Evolutionary conservation across 257 asterid genomes (phyloP).

Genomic region (Thymus quinquecostatus): DNA sequence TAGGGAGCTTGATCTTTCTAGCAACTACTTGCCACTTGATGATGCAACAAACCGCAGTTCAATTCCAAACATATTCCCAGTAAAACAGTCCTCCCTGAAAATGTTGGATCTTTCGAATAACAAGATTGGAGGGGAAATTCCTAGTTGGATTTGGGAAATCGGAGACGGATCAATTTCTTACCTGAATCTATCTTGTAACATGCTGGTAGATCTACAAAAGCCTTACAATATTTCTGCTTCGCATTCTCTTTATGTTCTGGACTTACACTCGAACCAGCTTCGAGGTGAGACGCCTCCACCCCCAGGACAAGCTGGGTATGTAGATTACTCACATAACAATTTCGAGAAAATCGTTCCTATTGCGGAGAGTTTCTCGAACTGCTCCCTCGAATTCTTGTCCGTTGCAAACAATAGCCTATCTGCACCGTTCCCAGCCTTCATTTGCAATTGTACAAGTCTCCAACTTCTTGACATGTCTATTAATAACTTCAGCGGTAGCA

Average conservation of each 20-base stretch:
- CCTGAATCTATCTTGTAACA: slow-evolving; percentile 41
- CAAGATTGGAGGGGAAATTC: slow-evolving; percentile 36
- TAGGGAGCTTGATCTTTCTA: slow-evolving; percentile 37
- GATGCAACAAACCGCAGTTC: background rate
- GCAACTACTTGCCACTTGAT: slow-evolving; percentile 8
- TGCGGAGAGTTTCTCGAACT: background rate
- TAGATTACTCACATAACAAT: background rate
- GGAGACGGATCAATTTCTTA: background rate
- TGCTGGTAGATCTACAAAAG: slow-evolving; percentile 28
- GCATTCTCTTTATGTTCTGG: no score
- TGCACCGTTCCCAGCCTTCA: background rate
- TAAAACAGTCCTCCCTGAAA: background rate
- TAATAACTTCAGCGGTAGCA: background rate
- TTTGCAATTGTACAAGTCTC: background rate
- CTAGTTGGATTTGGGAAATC: slow-evolving; percentile 50
- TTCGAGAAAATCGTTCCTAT: background rate
- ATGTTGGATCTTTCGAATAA: slow-evolving; percentile 48
- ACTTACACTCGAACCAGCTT: no score
- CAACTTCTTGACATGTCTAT: background rate
- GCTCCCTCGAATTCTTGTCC: background rate
- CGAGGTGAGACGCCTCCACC: no score
- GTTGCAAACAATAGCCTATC: background rate
- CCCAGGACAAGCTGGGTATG: background rate
- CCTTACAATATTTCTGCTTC: no score
- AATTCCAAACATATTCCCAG: slow-evolving; percentile 27